phyloP scores from a whole-genome alignment of 768 basidiomycete genomes.

The Fistulinella prunicolor region DNA sequence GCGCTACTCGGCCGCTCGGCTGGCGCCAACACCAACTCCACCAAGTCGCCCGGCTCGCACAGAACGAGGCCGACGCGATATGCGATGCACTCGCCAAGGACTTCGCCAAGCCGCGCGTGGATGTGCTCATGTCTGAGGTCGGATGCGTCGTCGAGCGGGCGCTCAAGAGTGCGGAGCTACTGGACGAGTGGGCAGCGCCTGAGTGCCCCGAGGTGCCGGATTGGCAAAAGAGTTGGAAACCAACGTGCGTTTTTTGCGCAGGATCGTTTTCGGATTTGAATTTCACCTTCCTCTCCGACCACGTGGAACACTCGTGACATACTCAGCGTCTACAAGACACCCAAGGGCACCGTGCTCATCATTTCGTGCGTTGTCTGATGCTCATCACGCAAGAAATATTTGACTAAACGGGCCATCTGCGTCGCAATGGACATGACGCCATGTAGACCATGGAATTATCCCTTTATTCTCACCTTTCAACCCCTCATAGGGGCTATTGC shows the following conservation, averaged over 20 bases:
- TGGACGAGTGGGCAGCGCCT: slow-evolving; percentile 59
- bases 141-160: slow-evolving; percentile 40
- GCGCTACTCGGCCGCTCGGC: slow-evolving; percentile 47
- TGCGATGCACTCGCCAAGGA: slow-evolving; percentile 44
- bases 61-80: slow-evolving; percentile 58
- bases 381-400: no score
- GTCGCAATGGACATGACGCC: background rate
- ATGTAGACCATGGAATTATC: slow-evolving; percentile 66
- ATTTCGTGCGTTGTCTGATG: slow-evolving; percentile 45
- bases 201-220: slow-evolving; percentile 36
- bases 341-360: slow-evolving; percentile 61
- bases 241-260: slow-evolving; percentile 31
- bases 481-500: slow-evolving; percentile 71
- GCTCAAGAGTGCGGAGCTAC: slow-evolving; percentile 42
- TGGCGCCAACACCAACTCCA: slow-evolving; percentile 66
- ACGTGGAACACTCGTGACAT: background rate
- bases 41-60: slow-evolving; percentile 57
- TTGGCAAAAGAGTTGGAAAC: slow-evolving; percentile 50
- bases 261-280: no score
- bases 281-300: background rate
- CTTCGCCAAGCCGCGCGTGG: slow-evolving; percentile 44
- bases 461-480: slow-evolving; percentile 49
- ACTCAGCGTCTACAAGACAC: slow-evolving; percentile 42
- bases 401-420: background rate
- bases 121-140: slow-evolving; percentile 43